Evolutionary conservation across 2,329 filamentous ascomycete species (phyloP).

Genomic region (Neophaeococcomyces aloes): DNA sequence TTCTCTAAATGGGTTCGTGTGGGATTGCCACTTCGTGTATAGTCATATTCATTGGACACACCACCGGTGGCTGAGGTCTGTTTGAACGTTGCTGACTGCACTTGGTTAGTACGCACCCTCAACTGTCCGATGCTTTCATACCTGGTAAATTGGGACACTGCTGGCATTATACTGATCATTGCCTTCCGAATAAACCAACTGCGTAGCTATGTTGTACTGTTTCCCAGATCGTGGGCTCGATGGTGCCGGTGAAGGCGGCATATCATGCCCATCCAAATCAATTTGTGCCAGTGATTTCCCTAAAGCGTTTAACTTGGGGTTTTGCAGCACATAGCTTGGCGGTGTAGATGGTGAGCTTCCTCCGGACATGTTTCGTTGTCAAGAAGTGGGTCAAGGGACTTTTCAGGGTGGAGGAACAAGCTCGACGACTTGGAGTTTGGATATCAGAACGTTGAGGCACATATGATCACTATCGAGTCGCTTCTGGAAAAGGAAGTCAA

Average conservation of each 20-base stretch:
- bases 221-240: conserved; percentile 79
- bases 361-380: conserved; percentile 18
- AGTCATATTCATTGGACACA: conserved; percentile 88
- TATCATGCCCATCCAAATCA: conserved; percentile 71
- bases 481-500: background rate
- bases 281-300: conserved; percentile 50
- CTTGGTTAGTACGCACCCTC: conserved; percentile 1
- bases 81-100: conserved; percentile 90
- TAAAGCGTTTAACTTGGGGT: conserved; percentile 25
- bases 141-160: conserved; percentile 93
- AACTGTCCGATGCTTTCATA: conserved; percentile 23
- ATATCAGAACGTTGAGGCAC: conserved; percentile 21
- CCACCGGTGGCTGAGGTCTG: conserved; percentile 57
- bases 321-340: conserved; percentile 13
- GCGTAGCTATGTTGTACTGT: conserved; percentile 87
- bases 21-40: conserved; percentile 94
- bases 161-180: conserved; percentile 96
- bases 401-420: conserved; percentile 18
- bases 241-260: conserved; percentile 84
- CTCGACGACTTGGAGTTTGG: conserved; percentile 21
- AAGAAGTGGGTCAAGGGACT: no score
- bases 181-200: conserved; percentile 90
- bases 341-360: conserved; percentile 21
- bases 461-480: conserved; percentile 19
- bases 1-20: conserved; percentile 92